These are phyloP conservation scores for Hamigera avellanea DNA, from an alignment of 495 filamentous ascomycete genomes.

Conservation along the genomic window DNA sequence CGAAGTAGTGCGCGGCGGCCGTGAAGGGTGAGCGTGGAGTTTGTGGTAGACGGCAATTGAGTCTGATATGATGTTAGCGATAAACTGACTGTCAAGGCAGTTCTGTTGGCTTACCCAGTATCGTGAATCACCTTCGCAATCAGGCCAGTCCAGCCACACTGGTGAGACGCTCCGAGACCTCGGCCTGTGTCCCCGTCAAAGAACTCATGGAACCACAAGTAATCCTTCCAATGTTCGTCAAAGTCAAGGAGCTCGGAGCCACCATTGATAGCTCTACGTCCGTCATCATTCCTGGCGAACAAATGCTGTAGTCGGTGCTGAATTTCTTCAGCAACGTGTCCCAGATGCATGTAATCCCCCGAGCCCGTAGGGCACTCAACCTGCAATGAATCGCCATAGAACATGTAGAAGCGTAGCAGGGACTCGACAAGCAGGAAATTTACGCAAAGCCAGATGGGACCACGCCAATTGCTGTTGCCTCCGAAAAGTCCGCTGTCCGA, in stretches of 20 bases:
- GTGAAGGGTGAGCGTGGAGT: slow-evolving; percentile 78
- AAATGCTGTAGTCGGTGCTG: slow-evolving; percentile 92
- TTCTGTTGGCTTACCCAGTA: slow-evolving; percentile 66
- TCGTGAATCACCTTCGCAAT: slow-evolving; percentile 96
- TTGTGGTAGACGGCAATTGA: slow-evolving; percentile 86
- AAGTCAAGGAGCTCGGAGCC: slow-evolving; percentile 76
- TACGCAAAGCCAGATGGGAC: slow-evolving; percentile 90
- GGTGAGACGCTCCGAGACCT: slow-evolving; percentile 85
- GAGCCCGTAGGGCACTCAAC: slow-evolving; percentile 92
- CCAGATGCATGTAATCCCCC: slow-evolving; percentile 90
- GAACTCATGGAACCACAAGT: slow-evolving; percentile 94
- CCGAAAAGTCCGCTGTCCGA: slow-evolving; percentile 90
- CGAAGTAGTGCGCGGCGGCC: slow-evolving; percentile 86
- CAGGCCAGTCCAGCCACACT: slow-evolving; percentile 95
- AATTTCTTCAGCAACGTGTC: slow-evolving; percentile 91
- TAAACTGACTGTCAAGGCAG: background rate
- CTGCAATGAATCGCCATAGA: slow-evolving; percentile 78
- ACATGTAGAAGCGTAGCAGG: slow-evolving; percentile 84
- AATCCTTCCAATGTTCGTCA: slow-evolving; percentile 84
- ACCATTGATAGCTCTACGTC: slow-evolving; percentile 74
- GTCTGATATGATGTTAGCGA: slow-evolving; percentile 27
- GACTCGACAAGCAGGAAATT: slow-evolving; percentile 94
- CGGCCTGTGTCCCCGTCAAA: slow-evolving; percentile 89
- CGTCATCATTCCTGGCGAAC: slow-evolving; percentile 71
- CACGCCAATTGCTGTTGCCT: slow-evolving; percentile 95